phyloP scores from a whole-genome alignment of 495 filamentous ascomycete species.

The Aspergillus cavernicola region DNA sequence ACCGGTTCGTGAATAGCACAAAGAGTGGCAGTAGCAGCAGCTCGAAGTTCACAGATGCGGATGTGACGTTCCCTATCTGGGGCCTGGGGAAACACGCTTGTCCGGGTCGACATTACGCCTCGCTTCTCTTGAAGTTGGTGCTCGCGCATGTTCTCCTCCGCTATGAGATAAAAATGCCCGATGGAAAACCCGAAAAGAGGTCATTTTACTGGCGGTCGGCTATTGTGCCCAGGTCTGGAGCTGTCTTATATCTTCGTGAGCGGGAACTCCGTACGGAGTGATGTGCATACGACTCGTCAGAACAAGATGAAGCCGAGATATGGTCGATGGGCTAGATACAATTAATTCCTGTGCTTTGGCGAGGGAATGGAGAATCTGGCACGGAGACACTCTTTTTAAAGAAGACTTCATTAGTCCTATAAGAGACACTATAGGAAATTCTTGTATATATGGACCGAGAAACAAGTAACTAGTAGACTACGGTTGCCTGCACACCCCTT shows the following conservation, averaged over 20 bases:
- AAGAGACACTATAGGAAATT: too few relatives aligned
- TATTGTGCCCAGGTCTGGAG: background rate
- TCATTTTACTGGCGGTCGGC: constrained; percentile 4
- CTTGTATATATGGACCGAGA: too few relatives aligned
- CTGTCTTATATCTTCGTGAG: background rate
- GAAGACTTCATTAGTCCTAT: too few relatives aligned
- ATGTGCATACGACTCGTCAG: too few relatives aligned
- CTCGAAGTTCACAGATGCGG: constrained; percentile 1
- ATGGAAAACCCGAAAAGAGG: background rate
- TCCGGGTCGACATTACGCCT: constrained; percentile 1
- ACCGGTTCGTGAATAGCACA: background rate
- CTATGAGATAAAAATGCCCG: background rate
- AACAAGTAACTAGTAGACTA: too few relatives aligned
- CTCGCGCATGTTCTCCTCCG: background rate
- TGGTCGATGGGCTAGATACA: too few relatives aligned
- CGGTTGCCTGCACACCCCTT: too few relatives aligned
- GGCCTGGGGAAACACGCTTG: constrained; percentile 4
- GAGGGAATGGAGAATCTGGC: too few relatives aligned
- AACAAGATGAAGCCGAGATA: too few relatives aligned
- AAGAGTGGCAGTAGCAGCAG: background rate
- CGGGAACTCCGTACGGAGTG: background rate
- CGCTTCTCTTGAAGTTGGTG: constrained; percentile 1
- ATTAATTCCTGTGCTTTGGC: too few relatives aligned
- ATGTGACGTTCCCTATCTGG: constrained; percentile 1
- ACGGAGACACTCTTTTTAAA: too few relatives aligned